Percentiles rank a stretch among this genome's conserved stretches.
Evolutionary conservation across 1,139 yeast species (phyloP).

Genomic region (Candida albicans): DNA sequence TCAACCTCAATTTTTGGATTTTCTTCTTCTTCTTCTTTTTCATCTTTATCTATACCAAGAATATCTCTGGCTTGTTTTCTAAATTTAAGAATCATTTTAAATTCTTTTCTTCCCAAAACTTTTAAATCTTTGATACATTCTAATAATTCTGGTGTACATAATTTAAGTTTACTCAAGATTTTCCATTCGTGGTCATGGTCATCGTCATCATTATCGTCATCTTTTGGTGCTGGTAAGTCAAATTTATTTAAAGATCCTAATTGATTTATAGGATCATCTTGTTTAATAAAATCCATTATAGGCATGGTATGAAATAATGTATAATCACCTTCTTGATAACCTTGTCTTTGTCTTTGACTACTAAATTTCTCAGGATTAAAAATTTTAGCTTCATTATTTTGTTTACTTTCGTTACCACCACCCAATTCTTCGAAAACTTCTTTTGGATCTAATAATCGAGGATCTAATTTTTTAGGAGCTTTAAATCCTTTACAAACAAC

Average conservation of each 20-base stretch:
- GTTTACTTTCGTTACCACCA: conserved; percentile 69
- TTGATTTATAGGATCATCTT: conserved; percentile 81
- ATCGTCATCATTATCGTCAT: too few relatives aligned
- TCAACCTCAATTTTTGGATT: conserved; percentile 61
- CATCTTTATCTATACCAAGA: conserved; percentile 64
- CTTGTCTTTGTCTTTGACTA: conserved; percentile 74
- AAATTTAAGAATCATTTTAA: conserved; percentile 81
- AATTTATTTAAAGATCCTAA: conserved; percentile 73
- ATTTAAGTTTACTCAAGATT: conserved; percentile 65
- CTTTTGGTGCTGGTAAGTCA: conserved; percentile 45
- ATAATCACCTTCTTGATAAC: conserved; percentile 95
- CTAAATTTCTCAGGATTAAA: conserved; percentile 90
- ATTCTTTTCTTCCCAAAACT: conserved; percentile 92
- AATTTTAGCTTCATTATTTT: conserved; percentile 87
- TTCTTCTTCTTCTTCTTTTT: conserved; percentile 43
- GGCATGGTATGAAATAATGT: conserved; percentile 72
- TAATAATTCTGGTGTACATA: conserved; percentile 73
- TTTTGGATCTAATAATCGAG: conserved; percentile 85
- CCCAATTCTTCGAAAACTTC: conserved; percentile 92
- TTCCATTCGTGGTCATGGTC: conserved; percentile 82
- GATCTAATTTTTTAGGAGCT: conserved; percentile 94
- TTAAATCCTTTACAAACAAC: conserved; percentile 95
- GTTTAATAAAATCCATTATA: conserved; percentile 72
- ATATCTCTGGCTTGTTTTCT: conserved; percentile 82
- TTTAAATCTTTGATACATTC: conserved; percentile 89